These are phyloP conservation scores for Lentinula lateritia DNA, from an alignment of 768 basidiomycete genomes.

Conservation along the genomic window DNA sequence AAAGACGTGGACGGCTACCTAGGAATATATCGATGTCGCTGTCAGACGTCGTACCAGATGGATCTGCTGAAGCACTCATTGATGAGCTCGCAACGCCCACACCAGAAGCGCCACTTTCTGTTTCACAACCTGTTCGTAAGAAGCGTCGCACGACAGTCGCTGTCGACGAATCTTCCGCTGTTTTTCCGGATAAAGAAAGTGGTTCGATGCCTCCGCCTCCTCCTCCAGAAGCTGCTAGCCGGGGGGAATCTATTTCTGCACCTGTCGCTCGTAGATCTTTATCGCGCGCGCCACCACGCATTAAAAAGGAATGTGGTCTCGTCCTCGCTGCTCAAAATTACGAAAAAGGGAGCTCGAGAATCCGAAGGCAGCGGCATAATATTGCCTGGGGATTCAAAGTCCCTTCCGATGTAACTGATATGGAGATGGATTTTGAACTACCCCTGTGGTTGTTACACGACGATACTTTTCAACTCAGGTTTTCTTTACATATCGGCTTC, in stretches of 20 bases:
- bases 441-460: slow-evolving; percentile 42
- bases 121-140: not conserved
- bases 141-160: not conserved
- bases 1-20: not conserved
- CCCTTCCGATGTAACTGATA: slow-evolving; percentile 40
- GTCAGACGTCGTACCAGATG: not conserved
- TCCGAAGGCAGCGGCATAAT: slow-evolving; percentile 42
- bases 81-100: slow-evolving; percentile 4
- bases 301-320: slow-evolving; percentile 11
- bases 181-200: not conserved
- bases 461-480: not conserved
- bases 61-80: not conserved
- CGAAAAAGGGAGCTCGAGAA: slow-evolving; percentile 31
- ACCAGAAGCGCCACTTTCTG: not conserved
- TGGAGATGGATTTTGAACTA: slow-evolving; percentile 45
- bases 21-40: not conserved
- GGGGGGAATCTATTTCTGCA: not conserved
- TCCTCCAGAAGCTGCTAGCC: not conserved
- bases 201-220: not conserved
- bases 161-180: not conserved
- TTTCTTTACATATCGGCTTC: not conserved
- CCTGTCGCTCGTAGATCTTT: not conserved
- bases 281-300: not conserved
- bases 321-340: not conserved
- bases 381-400: slow-evolving; percentile 59